phyloP scores from a whole-genome alignment of 2,329 filamentous ascomycete species.

The Exophiala lecanii-corni region DNA sequence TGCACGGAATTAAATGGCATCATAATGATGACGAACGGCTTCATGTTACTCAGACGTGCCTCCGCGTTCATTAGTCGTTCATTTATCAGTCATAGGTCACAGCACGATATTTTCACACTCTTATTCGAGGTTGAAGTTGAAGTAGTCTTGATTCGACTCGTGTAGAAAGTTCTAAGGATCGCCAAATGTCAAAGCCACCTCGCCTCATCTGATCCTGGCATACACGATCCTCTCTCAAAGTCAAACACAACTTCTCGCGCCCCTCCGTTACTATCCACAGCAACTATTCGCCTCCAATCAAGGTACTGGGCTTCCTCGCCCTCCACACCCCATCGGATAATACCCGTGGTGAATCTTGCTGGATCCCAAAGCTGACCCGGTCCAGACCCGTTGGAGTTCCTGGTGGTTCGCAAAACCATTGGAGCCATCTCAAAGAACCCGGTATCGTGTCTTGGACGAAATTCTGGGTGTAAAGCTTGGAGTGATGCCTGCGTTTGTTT shows the following conservation, averaged over 20 bases:
- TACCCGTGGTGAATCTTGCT: constrained; percentile 1
- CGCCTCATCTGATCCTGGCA: constrained; percentile 4
- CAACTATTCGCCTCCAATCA: constrained; percentile 3
- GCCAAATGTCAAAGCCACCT: constrained; percentile 2
- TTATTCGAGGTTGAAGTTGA: constrained; percentile 1
- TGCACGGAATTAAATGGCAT: neutral
- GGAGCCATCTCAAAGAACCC: constrained; percentile 4
- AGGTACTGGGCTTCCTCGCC: constrained; percentile 1
- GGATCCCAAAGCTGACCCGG: constrained; percentile 1
- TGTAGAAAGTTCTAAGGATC: neutral
- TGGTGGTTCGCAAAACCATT: constrained; percentile 1
- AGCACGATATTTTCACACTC: neutral
- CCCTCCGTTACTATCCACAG: neutral
- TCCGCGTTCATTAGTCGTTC: neutral
- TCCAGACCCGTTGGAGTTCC: constrained; percentile 1
- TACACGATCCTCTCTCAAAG: constrained; percentile 1
- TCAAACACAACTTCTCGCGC: constrained; percentile 3
- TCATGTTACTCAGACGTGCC: neutral
- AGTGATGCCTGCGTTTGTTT: constrained; percentile 2
- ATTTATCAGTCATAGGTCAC: neutral
- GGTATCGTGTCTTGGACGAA: constrained; percentile 3
- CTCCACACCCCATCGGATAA: constrained; percentile 3
- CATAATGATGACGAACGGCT: neutral
- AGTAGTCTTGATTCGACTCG: neutral
- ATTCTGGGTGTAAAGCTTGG: constrained; percentile 2